Percentiles rank a stretch among this genome's conserved stretches.
Evolutionary conservation across 1,139 yeast species (phyloP).

Genomic region (Lodderomyces metapsilosis): DNA sequence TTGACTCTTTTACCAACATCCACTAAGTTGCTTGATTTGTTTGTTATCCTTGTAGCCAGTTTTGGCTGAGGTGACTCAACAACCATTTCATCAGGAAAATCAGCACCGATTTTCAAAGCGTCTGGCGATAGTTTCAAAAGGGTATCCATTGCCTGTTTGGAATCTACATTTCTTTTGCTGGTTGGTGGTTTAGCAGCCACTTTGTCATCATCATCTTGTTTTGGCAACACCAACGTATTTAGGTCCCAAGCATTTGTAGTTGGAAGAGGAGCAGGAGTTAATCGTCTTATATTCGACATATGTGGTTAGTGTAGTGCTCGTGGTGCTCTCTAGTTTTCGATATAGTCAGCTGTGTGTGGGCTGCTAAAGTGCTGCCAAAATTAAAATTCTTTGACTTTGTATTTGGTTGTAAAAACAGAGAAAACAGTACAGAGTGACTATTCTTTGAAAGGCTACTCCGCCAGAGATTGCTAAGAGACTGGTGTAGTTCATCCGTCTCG

Average conservation of each 20-base stretch:
- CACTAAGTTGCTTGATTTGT: constrained; percentile 9
- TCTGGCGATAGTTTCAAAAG: background rate
- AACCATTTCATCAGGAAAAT: too few species aligned
- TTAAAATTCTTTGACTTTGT: background rate
- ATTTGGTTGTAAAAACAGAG: constrained; percentile 9
- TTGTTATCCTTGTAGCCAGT: background rate
- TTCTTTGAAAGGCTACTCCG: too few species aligned
- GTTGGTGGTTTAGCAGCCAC: background rate
- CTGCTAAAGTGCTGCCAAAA: background rate
- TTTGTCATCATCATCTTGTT: background rate
- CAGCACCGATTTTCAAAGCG: too few species aligned
- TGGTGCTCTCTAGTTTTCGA: too few species aligned
- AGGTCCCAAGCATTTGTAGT: constrained; percentile 17
- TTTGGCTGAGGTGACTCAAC: background rate
- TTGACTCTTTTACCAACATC: constrained; percentile 16
- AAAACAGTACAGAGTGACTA: background rate
- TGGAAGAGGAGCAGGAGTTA: constrained; percentile 21
- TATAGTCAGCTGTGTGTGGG: too few species aligned
- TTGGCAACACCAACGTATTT: constrained; percentile 11
- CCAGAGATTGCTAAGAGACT: too few species aligned
- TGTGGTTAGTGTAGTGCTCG: background rate
- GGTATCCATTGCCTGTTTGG: background rate
- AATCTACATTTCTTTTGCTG: background rate
- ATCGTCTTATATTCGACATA: constrained; percentile 14
- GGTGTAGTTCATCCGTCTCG: too few species aligned